Conservation (phyloP, 495 filamentous ascomycete species). For the Apiosordaria backusii region DNA sequence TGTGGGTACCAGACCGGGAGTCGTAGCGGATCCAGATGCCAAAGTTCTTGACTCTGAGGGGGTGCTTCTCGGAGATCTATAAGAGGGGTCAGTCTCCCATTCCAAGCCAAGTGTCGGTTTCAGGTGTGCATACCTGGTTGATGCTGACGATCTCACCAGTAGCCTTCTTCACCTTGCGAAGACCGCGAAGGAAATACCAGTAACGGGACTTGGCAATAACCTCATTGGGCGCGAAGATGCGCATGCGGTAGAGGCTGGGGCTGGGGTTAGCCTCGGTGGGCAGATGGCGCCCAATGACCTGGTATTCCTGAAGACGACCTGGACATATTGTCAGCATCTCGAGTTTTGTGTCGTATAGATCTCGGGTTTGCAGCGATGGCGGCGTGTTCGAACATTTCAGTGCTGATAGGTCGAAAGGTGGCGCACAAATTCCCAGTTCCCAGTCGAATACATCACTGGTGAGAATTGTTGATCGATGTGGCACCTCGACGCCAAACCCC, state of each 20-base stretch:
- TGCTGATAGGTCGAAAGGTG: not conserved
- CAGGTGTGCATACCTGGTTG: slow-evolving; percentile 72
- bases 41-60: slow-evolving; percentile 99
- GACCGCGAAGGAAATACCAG: slow-evolving; percentile 99
- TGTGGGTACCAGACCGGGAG: slow-evolving; percentile 99
- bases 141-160: slow-evolving; percentile 97
- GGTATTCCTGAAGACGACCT: slow-evolving; percentile 99
- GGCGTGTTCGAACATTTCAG: not conserved
- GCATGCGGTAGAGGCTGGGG: slow-evolving; percentile 99
- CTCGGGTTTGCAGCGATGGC: not conserved
- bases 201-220: slow-evolving; percentile 98
- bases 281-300: slow-evolving; percentile 99
- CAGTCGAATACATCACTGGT: not conserved
- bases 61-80: slow-evolving; percentile 97
- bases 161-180: slow-evolving; percentile 99
- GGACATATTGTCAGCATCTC: slow-evolving; percentile 25
- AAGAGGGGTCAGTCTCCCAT: slow-evolving; percentile 4
- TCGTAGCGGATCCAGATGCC: slow-evolving; percentile 99
- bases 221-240: slow-evolving; percentile 95
- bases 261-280: slow-evolving; percentile 91
- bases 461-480: not conserved
- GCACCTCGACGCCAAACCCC: not conserved
- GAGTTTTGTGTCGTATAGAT: not conserved
- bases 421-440: not conserved
- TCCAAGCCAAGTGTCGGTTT: slow-evolving; percentile 7